phyloP scores from a whole-genome alignment of 192 early-diverging fungal genomes.

The Cladochytrium replicatum region DNA sequence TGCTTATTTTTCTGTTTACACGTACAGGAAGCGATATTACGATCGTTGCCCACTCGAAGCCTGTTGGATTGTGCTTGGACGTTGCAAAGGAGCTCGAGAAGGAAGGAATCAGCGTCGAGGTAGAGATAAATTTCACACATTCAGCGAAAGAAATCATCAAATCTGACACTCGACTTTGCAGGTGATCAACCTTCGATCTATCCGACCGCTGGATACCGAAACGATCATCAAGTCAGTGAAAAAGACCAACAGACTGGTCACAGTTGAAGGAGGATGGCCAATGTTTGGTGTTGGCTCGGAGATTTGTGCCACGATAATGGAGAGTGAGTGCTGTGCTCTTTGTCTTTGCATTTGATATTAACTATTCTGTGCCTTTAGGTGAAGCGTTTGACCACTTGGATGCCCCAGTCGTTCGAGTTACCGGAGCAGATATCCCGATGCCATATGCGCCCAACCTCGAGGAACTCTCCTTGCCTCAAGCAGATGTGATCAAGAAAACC shows the following conservation, averaged over 20 bases:
- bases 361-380: slow-evolving; percentile 23
- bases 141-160: no score
- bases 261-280: slow-evolving; percentile 94
- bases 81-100: slow-evolving; percentile 79
- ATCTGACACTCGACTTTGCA: slow-evolving; percentile 9
- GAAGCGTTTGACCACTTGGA: slow-evolving; percentile 95
- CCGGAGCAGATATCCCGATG: slow-evolving; percentile 96
- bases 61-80: slow-evolving; percentile 75
- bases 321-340: slow-evolving; percentile 44
- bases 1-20: slow-evolving; percentile 2
- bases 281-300: slow-evolving; percentile 89
- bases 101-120: slow-evolving; percentile 47
- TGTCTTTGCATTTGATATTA: slow-evolving; percentile 1
- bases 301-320: slow-evolving; percentile 93
- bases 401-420: slow-evolving; percentile 84
- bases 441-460: slow-evolving; percentile 96
- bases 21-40: slow-evolving; percentile 77
- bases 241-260: slow-evolving; percentile 95
- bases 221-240: slow-evolving; percentile 88
- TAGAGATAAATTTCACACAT: no score
- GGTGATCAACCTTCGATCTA: slow-evolving; percentile 97
- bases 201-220: slow-evolving; percentile 87
- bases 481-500: slow-evolving; percentile 72
- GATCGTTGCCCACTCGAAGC: slow-evolving; percentile 85
- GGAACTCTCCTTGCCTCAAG: slow-evolving; percentile 71